Evolutionary conservation across 2,329 filamentous ascomycete species (phyloP).

Genomic region (Chrysosporium queenslandicum): DNA sequence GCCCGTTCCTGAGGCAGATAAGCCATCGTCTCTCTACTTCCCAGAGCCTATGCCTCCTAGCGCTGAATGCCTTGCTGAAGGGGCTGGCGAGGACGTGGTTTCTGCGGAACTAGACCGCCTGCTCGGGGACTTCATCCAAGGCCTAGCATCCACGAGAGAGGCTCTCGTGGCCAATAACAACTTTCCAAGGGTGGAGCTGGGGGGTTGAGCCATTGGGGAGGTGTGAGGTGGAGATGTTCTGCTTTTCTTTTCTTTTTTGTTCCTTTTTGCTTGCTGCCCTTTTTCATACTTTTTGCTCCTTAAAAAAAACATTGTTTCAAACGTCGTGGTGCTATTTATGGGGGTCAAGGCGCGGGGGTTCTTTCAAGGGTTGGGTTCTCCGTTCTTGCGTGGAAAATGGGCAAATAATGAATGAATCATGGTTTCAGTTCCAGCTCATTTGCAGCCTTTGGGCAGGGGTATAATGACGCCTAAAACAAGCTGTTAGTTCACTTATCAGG

Average conservation of each 20-base stretch:
- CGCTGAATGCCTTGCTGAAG: conserved; percentile 31
- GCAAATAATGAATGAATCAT: no score
- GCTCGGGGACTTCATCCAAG: conserved; percentile 32
- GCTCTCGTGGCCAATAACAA: conserved; percentile 19
- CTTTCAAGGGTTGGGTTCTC: neutral
- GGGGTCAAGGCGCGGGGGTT: neutral
- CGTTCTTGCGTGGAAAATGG: no score
- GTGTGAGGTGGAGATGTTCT: neutral
- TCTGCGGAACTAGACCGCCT: conserved; percentile 34
- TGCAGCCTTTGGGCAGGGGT: no score
- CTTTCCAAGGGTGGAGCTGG: conserved; percentile 16
- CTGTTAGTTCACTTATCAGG: no score
- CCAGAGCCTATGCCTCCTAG: conserved; percentile 33
- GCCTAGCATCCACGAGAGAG: conserved; percentile 31
- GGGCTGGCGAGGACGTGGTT: conserved; percentile 30
- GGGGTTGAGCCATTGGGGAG: neutral
- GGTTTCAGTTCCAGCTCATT: no score
- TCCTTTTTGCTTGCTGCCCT: neutral
- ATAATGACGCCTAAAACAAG: no score
- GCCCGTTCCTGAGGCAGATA: conserved; percentile 2
- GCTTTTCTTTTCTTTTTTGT: neutral
- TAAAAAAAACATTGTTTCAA: no score
- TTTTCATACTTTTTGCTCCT: neutral
- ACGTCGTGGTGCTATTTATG: no score
- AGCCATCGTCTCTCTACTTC: conserved; percentile 25